A percentile compares a stretch with the other conserved stretches of the same genome.
phyloP scores from a whole-genome alignment of 495 filamentous ascomycete genomes.

The Xylaria intraflava region DNA sequence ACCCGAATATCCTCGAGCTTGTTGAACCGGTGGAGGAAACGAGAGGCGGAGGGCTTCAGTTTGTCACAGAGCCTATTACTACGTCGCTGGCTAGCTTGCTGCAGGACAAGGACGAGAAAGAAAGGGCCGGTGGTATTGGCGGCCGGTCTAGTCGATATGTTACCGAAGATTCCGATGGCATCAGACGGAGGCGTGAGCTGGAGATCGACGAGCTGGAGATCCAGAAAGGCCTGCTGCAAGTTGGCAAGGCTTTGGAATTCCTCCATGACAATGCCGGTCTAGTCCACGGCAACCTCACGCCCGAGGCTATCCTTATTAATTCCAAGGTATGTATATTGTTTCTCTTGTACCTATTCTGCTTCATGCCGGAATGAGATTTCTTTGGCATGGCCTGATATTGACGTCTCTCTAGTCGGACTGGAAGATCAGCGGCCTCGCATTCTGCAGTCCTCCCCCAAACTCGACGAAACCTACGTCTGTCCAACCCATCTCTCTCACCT shows the following conservation, averaged over 20 bases:
- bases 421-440: constrained; percentile 93
- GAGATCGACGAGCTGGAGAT: constrained; percentile 98
- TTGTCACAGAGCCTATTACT: constrained; percentile 86
- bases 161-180: constrained; percentile 70
- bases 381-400: constrained; percentile 13
- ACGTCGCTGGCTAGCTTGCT: constrained; percentile 77
- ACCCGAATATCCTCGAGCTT: constrained; percentile 87
- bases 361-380: too few relatives aligned
- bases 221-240: constrained; percentile 88
- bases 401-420: constrained; percentile 66
- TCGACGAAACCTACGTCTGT: constrained; percentile 63
- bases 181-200: constrained; percentile 66
- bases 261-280: constrained; percentile 92
- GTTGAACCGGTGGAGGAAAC: constrained; percentile 95
- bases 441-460: constrained; percentile 68
- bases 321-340: constrained; percentile 57
- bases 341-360: background rate
- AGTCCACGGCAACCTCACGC: constrained; percentile 90
- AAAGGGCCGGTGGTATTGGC: constrained; percentile 56
- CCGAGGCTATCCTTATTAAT: constrained; percentile 92
- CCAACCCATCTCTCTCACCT: constrained; percentile 69
- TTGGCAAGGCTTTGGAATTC: constrained; percentile 92
- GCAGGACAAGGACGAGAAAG: constrained; percentile 86
- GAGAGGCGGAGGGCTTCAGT: constrained; percentile 83
- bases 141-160: constrained; percentile 73